Base-by-base conservation (phyloP, 2,329 filamentous ascomycete species). In the Monilinia vaccinii-corymbosi region DNA sequence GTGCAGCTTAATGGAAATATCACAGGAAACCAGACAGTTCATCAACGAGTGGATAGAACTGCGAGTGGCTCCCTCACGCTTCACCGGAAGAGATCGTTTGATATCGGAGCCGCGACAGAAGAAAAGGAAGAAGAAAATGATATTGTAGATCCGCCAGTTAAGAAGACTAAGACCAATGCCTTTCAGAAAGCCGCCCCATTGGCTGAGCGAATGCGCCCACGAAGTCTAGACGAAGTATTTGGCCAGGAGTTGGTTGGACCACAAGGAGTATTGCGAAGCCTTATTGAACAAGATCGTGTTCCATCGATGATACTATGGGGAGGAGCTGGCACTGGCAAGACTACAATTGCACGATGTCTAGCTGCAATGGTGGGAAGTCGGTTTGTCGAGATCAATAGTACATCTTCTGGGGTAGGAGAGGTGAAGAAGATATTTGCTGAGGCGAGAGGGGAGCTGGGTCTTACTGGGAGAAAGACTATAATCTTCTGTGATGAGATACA, bases 221-320 rank as follows among this genome's bases (percentile, higher is more conserved):
- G 79, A 60, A 88, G 81, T 0, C 80, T 99, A 9, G 89, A 97
- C 69, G 87, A 96, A 18, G 88, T 97, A 3, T 91, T 81, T 65
- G 94, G 94, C 0, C 94, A 99, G 75, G 91, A 96, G 48, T 83
- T 99, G 0, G 92, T 99, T 1, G 93, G 91, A 0, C 83, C 84
- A 0, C 77, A 84, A 36, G 94, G 94, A n/a, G 84, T 97, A 7
- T 79, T 99, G 47, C 85, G 93, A 4, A 86, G 87, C 34, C 80
- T 97, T 61, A 95, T 99, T 65, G 89, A 96, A 69, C 81, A 87
- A 61, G 87, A 94, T 69, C 82, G 88, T 6, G 85, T 97, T 36
- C 93, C 94, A 0, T 96, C 90, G 16, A 96, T 99, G 90, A 91
- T 99, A 45, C 78, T 99, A 16, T 99, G 94, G 89, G 89, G 89